Evolutionary conservation across 305 asterid species (phyloP), one percentile per base, ranked within the genome.

Genomic region (Fraxinus velutina): DNA sequence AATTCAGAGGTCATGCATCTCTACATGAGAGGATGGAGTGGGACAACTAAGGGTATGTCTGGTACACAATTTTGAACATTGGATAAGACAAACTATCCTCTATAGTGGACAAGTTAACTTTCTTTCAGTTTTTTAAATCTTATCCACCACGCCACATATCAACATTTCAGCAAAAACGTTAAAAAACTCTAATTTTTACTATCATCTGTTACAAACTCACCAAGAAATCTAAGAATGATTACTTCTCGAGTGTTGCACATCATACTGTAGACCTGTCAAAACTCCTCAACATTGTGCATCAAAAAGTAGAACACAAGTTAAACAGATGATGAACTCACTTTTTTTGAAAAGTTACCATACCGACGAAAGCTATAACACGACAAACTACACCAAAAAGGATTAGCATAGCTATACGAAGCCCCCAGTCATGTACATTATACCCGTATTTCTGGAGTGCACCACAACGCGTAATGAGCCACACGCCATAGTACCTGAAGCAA

Each of bases 391-490:
- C 99, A 2, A 83, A 80, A 22, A 94, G 81, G 78, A 92, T 71
- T 73, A 95, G 90, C 84, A 88, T 47, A 32, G 82, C 73, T 73
- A 94, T 66, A 78, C 96, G 92, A 57, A 92, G 96, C 52, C 77
- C 84, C 95, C 96, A 92, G 29, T 86, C 82, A 79, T 91, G 93
- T 60, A 92, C 92, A 86, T 88, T 80, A 88, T 95, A 95, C 37
- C 94, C 90, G 34, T 81, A 87, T 80, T 79, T 91, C 55, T 33
- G 79, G 17, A 95, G 94, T 1, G 93, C 88, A 17, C 94, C 97
- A 60, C 99, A 95, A 1, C 99, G 91, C 2, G 99, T 94, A 79
- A 95, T 89, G 44, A 95, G 92, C 98, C 98, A 95, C 82, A 94
- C 99, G 0, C 99, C 98, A 50, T 88, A 92, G 76, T 92, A 95